Base-by-base conservation (phyloP, 2,329 filamentous ascomycete species). In the Arthrocladium fulminans region DNA sequence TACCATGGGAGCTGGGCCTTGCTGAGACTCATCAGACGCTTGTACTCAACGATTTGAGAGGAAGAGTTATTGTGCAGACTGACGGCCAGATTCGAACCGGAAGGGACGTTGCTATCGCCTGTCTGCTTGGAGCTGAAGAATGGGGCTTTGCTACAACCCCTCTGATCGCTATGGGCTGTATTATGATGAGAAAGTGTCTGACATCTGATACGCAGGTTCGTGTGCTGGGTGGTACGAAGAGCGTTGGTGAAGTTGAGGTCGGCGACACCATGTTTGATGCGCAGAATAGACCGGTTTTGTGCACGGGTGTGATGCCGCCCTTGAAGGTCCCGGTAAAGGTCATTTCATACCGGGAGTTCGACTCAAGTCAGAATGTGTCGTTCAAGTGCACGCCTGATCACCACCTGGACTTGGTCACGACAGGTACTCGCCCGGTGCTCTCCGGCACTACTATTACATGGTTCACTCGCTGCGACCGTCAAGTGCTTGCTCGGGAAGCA, bases 21-120 rank as follows among this genome's bases (percentile, higher is more conserved):
- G 90, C 90, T 4, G 90, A 97, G 73, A 96, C 89, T 39, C 90
- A 97, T 65, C 90, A 97, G 71, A 97, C 90, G 12, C 74, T 97
- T 55, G 90, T 97, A 10, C 75, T 97, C 34, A 97, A 97, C 68
- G 90, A 96, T 63, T 80, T 97, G 15, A 86, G 90, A 75, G 90
- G 90, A 46, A 87, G 90, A 76, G 88, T 95, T 45, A 85, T 96
- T 55, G 88, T 96, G 27, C 89, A 97, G 73, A 96, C 90, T 54
- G 90, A 97, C 68, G 90, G 90, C 62, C 90, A 97, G 67, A 75
- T 97, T 46, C 81, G 88, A 56, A 96, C 90, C 52, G 90, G 90
- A 55, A 82, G 90, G 57, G 90, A 97, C 72, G 83, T 97, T 48
- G 90, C 89, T 43, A 89, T 97, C 57, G 90, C 90, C 52, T 95